Base-by-base conservation (phyloP, 441 rosid species). In the Theobroma grandiflorum region DNA sequence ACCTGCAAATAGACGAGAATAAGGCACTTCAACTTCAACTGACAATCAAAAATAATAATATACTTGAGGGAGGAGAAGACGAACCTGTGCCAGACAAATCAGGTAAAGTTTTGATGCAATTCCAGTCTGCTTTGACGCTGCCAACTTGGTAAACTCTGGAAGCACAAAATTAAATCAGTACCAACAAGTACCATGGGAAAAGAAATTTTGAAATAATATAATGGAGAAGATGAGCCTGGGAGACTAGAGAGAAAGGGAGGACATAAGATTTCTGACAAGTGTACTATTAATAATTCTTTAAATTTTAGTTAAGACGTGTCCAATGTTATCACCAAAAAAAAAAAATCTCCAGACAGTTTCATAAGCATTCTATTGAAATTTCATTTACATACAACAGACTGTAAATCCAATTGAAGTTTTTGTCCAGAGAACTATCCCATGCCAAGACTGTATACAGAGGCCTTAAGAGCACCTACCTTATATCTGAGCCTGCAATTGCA, bases 21-120 rank as follows among this genome's bases (percentile, higher is more conserved):
- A 11, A 7, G 4, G 12, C 37, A 22, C 26, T 43, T 63, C 69
- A 67, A 20, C 11, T 70, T 18, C 58, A 49, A 20, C 45, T 1
- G 26, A 18, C 53, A 38, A 66, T 38, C 9, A 11, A 35, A 79
- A 52, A 72, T 7, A 22, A 72, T 38, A 63, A 67, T 72, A 16
- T 20, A 62, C 57, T 26, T 38, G 22, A 5, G 12, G 6, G 35
- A 57, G 64, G 38, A 70, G 53, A 37, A 6, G 59, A n/a, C 37
- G 57, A 78, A 97, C 99, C 99, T 89, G 99, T 90, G 84, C 99
- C 99, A 3, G 99, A 97, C 37, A 97, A 86, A 86, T 97, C 99
- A 2, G 98, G 99, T 73, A 95, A 89, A 14, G 94, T 90, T 88
- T 90, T 95, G 82, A 94, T 71, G 72, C 96, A 89, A 80, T 91